Evolutionary conservation across 2,329 filamentous ascomycete genomes (phyloP), one percentile per base, ranked within the genome.

Genomic region (Bimuria novae-zelandiae): DNA sequence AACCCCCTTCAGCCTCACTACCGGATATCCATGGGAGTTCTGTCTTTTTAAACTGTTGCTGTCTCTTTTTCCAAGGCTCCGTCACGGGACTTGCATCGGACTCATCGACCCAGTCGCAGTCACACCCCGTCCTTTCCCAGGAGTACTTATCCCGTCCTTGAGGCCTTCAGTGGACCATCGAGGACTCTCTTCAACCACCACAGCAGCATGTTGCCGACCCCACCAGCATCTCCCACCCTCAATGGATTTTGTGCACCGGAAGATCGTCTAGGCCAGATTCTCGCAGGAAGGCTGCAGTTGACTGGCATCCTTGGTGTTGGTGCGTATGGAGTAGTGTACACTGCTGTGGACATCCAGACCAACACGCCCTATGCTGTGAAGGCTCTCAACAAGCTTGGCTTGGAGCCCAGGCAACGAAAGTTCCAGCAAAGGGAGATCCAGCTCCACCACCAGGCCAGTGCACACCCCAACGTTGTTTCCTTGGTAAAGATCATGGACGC

Each of bases 281-380:
- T 97, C 61, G 90, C 90, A 65, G 88, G 89, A 71, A 87, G 89
- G 72, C 83, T 97, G 64, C 88, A 93, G 78, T 80, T 97, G 68
- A 90, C 87, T 59, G 84, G 86, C 57, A 90, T 97, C 65, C 83
- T 97, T 57, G 94, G 94, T 61, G 90, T 93, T 45, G 94, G 94
- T 64, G 94, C 94, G 52, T 99, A 99, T 76, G 94, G 94, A 60
- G 92, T 97, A 36, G 94, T 99, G 22, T 97, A 97, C 79, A 86
- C 87, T 61, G 92, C 92, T 68, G 81, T 89, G 76, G 92, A 94
- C 77, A 84, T 93, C 71, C 87, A 88, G 72, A 93, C 87, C 63
- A 84, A 89, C 72, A 83, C 86, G 53, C 87, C 85, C 61, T 99
- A 96, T 80, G 94, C 94, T 60, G 93, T 99, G 71, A 99, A 99